Percentiles rank a stretch among this genome's conserved stretches.
Evolutionary conservation across 2,329 filamentous ascomycete genomes (phyloP).

Genomic region (Chaetomiaceae sp.): DNA sequence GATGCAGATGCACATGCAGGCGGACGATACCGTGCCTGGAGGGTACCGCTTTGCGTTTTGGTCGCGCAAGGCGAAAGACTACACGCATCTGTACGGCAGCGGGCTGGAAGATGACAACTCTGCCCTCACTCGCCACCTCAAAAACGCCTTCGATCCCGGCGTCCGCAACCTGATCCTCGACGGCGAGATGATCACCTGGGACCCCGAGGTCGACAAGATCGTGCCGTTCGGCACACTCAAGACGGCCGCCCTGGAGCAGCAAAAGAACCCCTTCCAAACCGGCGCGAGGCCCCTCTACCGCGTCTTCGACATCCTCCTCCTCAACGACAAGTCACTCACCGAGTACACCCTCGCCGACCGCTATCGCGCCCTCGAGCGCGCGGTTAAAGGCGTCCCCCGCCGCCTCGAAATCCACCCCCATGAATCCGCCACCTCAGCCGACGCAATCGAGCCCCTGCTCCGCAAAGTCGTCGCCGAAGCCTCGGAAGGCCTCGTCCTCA

Average conservation of each 20-base stretch:
- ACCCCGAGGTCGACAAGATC: constrained; percentile 76
- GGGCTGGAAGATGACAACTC: constrained; percentile 69
- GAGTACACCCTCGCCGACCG: constrained; percentile 80
- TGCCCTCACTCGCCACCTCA: constrained; percentile 75
- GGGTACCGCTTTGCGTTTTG: constrained; percentile 79
- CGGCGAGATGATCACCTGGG: constrained; percentile 99
- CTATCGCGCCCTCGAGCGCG: constrained; percentile 65
- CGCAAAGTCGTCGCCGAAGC: constrained; percentile 80
- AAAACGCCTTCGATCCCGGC: constrained; percentile 68
- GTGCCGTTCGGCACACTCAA: constrained; percentile 91
- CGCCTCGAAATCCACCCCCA: constrained; percentile 81
- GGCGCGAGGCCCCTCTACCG: constrained; percentile 73
- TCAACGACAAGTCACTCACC: constrained; percentile 78
- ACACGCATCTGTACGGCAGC: constrained; percentile 87
- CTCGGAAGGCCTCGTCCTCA: constrained; percentile 86
- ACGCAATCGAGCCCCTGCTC: constrained; percentile 73
- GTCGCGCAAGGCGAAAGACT: constrained; percentile 95
- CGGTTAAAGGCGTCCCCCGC: constrained; percentile 65
- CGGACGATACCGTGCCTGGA: constrained; percentile 63
- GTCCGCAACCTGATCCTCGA: constrained; percentile 88
- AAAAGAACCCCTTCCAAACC: constrained; percentile 63
- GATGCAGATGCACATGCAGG: constrained; percentile 90
- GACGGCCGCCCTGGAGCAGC: constrained; percentile 76
- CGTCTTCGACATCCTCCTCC: constrained; percentile 85
- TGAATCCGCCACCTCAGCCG: constrained; percentile 58